Evolutionary conservation across 306 rosid genomes (phyloP).

Genomic region (Vigna unguiculata): DNA sequence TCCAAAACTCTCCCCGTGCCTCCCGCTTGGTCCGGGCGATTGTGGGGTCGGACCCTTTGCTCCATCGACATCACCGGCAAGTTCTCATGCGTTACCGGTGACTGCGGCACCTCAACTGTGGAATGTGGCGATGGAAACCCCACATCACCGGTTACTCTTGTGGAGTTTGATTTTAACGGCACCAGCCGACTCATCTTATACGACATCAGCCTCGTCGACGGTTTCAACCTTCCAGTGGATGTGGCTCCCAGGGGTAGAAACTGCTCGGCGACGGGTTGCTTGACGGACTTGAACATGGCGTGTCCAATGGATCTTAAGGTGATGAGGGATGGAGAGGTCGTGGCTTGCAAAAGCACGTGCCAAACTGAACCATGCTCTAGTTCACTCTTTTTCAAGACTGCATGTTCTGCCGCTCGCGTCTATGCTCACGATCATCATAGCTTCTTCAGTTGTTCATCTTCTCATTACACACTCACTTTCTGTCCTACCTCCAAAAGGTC

Average conservation of each 20-base stretch:
- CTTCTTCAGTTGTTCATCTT: neutral
- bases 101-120: conserved; percentile 65
- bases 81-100: conserved; percentile 77
- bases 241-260: conserved; percentile 44
- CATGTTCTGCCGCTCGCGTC: too few species aligned
- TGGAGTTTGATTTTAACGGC: conserved; percentile 71
- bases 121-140: conserved; percentile 66
- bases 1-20: conserved; percentile 58
- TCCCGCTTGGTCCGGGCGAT: conserved; percentile 78
- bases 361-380: neutral
- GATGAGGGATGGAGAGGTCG: neutral
- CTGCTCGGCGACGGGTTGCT: neutral
- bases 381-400: neutral
- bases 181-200: conserved; percentile 76
- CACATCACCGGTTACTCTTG: conserved; percentile 63
- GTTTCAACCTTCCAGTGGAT: conserved; percentile 71
- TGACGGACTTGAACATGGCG: neutral
- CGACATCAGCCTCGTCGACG: conserved; percentile 87
- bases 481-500: neutral
- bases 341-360: neutral
- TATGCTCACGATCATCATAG: neutral
- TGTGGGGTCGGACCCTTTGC: conserved; percentile 85
- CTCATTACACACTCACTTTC: neutral
- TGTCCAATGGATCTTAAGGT: neutral
- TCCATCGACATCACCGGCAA: conserved; percentile 57